phyloP scores from a whole-genome alignment of 2,329 filamentous ascomycete species.

The Colletotrichum sp. region DNA sequence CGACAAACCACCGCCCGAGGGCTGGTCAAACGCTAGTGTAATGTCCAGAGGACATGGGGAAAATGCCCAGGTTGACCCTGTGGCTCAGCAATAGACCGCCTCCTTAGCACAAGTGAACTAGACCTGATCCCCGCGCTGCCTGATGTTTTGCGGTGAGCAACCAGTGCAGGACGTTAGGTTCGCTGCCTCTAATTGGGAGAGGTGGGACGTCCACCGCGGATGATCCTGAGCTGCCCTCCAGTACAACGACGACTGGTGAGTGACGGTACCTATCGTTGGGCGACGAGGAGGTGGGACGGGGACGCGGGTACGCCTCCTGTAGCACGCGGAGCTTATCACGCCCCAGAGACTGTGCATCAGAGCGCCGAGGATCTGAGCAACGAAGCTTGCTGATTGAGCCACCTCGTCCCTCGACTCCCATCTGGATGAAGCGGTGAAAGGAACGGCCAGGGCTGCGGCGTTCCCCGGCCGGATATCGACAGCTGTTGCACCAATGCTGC shows the following conservation, averaged over 20 bases:
- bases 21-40: slow-evolving; percentile 17
- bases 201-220: neutral
- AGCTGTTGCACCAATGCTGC: neutral
- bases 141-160: slow-evolving; percentile 17
- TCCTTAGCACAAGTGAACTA: neutral
- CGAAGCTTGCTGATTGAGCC: slow-evolving; percentile 4
- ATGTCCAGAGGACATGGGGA: slow-evolving; percentile 6
- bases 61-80: slow-evolving; percentile 13
- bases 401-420: neutral
- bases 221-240: neutral
- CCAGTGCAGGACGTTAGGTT: slow-evolving; percentile 1
- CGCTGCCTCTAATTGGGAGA: neutral
- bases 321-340: slow-evolving; percentile 20
- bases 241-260: neutral
- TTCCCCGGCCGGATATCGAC: slow-evolving; percentile 4
- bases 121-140: slow-evolving; percentile 9
- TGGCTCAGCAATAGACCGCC: slow-evolving; percentile 19
- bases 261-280: neutral
- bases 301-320: slow-evolving; percentile 18
- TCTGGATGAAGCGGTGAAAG: slow-evolving; percentile 19
- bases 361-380: slow-evolving; percentile 19
- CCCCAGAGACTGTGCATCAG: slow-evolving; percentile 11
- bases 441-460: neutral
- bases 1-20: slow-evolving; percentile 7
- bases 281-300: neutral